Base-by-base conservation (phyloP, 129 eudicot genomes). In the Saposhnikovia divaricata region DNA sequence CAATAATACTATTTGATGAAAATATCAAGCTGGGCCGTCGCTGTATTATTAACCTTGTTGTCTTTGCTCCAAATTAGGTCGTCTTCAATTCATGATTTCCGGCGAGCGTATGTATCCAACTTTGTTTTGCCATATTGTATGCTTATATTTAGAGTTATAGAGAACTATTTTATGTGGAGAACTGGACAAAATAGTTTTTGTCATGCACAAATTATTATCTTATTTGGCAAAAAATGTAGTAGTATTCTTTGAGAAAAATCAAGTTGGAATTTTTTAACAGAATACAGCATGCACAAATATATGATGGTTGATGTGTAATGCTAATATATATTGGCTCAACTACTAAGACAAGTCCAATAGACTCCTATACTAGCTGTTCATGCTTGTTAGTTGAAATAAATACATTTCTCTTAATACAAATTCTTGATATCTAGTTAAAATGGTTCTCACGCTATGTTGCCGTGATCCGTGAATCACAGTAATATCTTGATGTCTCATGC, bases 21-120 rank as follows among this genome's bases (percentile, higher is more conserved):
- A 86, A 77, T 55, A 84, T 81, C 50, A 68, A 77, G 77, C 15
- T 80, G 90, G 87, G 84, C 82, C 23, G 80, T 65, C 65, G 69
- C 31, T 25, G 84, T 71, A 39, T 45, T 85, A 61, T 80, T 79
- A 21, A 11, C 87, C 59, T 31, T 84, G 43, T 28, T 85, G 4
- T 81, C 72, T 61, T 34, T 86, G 75, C 82, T 82, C 51, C 82
- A 87, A 65, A 80, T 75, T 81, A 83, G 90, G 86, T 89, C 91
- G 31, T 84, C 77, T 79, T 86, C 92, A 19, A 79, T 86, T 81
- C 92, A 89, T 39, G 83, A 89, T 85, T 85, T 87, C 71, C 91
- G 82, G 84, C 93, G 89, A 87, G 90, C 99, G 97, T 95, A 81
- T 74, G 90, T 61, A 61, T 61, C 37, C 69, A 34, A 34, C 2